Evolutionary conservation across 202 grass and related monocot genomes (phyloP).

Genomic region (Carex arenaria): DNA sequence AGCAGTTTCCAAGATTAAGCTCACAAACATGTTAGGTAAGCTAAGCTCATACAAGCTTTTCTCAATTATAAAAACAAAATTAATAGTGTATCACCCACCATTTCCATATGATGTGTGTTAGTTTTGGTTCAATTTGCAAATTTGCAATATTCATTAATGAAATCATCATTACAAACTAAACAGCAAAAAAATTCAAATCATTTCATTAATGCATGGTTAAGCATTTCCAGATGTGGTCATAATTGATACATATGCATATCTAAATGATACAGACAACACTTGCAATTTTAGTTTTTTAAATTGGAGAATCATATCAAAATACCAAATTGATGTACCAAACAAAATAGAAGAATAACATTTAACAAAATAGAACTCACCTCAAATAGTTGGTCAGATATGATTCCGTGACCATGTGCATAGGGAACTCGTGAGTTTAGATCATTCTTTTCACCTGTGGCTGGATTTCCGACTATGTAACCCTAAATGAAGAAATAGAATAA

Average conservation of each 20-base stretch:
- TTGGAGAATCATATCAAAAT: neutral
- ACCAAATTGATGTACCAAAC: neutral
- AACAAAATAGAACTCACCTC: constrained; percentile 19
- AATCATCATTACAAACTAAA: neutral
- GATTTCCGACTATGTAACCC: constrained; percentile 47
- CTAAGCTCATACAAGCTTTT: neutral
- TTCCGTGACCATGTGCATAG: constrained; percentile 36
- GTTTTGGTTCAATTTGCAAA: neutral
- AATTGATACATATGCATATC: neutral
- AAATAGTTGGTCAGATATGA: constrained; percentile 39
- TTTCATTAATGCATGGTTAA: neutral
- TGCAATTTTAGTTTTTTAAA: neutral
- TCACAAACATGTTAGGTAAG: neutral
- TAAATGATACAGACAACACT: neutral
- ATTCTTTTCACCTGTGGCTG: constrained; percentile 18
- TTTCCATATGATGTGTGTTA: no score
- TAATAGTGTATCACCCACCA: neutral
- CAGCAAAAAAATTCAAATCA: neutral
- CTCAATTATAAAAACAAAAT: neutral
- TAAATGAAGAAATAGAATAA: neutral
- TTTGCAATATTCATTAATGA: neutral
- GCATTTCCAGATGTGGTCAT: neutral
- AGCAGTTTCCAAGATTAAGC: neutral
- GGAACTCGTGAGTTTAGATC: constrained; percentile 24
- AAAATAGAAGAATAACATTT: neutral